phyloP scores from a whole-genome alignment of 805 yeast genomes.

The Cephaloascus albidus region DNA sequence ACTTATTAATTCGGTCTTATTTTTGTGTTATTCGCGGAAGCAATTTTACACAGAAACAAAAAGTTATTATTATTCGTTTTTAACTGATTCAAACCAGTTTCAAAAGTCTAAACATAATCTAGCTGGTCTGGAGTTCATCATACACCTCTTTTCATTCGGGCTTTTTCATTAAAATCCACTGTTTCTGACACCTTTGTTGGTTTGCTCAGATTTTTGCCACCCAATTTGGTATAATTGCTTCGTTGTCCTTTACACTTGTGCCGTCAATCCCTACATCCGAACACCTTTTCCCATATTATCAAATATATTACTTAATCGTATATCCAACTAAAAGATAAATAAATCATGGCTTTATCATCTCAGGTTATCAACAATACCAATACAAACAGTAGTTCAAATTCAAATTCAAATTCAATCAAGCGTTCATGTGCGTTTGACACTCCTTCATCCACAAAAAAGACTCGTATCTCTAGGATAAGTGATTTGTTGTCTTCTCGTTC shows the following conservation, averaged over 20 bases:
- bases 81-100: neutral
- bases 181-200: conserved; percentile 1
- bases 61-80: neutral
- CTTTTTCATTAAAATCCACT: neutral
- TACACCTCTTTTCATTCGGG: neutral
- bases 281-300: neutral
- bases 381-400: neutral
- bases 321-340: neutral
- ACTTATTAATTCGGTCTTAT: neutral
- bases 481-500: neutral
- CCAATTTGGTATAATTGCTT: neutral
- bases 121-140: neutral
- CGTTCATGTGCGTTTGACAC: neutral
- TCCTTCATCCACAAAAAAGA: neutral
- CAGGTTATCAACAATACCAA: neutral
- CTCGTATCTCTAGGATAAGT: neutral
- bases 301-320: neutral
- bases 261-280: neutral
- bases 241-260: neutral
- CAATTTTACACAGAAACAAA: neutral
- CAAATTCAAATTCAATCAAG: neutral
- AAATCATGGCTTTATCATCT: neutral
- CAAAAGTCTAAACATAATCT: neutral
- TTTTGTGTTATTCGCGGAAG: neutral
- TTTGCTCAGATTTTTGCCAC: neutral